phyloP scores from a whole-genome alignment of 352 stramenopile genomes.

The Globisporangium apiculatum region DNA sequence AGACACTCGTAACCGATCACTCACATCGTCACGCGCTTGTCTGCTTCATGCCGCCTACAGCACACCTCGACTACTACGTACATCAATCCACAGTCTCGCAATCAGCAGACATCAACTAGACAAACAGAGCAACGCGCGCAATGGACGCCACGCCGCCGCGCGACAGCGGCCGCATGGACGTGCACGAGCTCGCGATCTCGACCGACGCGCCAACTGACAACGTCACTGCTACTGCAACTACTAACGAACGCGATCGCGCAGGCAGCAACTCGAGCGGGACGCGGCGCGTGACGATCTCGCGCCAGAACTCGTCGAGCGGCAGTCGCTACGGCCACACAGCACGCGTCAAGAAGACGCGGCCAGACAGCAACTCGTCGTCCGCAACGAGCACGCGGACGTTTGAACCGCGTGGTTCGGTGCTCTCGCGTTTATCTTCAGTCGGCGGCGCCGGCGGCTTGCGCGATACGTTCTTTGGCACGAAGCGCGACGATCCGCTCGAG shows the following conservation, averaged over 20 bases:
- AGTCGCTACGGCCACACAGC: constrained; percentile 5
- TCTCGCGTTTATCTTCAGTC: constrained; percentile 38
- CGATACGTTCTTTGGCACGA: constrained; percentile 58
- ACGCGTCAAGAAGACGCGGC: constrained; percentile 21
- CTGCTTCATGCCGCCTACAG: background rate
- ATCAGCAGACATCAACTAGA: too few species aligned
- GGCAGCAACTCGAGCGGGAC: background rate
- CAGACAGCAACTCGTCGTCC: constrained; percentile 30
- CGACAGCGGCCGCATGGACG: constrained; percentile 5
- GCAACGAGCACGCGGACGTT: constrained; percentile 20
- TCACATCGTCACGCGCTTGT: background rate
- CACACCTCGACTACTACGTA: too few species aligned
- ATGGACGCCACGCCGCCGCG: background rate
- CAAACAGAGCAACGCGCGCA: background rate
- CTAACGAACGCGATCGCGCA: background rate
- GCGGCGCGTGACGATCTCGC: constrained; percentile 7
- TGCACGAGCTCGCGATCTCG: constrained; percentile 1
- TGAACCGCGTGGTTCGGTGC: constrained; percentile 20
- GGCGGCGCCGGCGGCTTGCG: constrained; percentile 22
- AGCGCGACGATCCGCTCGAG: constrained; percentile 39
- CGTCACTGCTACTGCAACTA: background rate
- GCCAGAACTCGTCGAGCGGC: constrained; percentile 10
- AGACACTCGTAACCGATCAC: background rate
- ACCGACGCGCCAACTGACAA: background rate
- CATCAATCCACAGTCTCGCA: too few species aligned